Percentiles rank a stretch among this genome's conserved stretches.
Evolutionary conservation across 805 yeast genomes (phyloP).

Genomic region (Schwanniomyces vanrijiae): DNA sequence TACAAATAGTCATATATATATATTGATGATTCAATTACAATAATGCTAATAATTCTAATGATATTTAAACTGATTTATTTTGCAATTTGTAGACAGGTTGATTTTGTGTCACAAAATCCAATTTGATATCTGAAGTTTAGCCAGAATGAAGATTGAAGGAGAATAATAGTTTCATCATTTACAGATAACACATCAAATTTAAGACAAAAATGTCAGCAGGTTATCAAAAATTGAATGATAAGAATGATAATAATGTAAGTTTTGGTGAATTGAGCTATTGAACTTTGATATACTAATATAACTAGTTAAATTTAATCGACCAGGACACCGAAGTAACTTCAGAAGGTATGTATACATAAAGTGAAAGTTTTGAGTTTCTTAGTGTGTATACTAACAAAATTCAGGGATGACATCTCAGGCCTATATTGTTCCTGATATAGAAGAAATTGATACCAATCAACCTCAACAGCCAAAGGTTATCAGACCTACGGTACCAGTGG

Average conservation of each 20-base stretch:
- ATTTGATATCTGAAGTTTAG: too few species aligned
- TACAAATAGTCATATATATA: too few species aligned
- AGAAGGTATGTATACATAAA: conserved; percentile 15
- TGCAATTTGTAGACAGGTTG: background rate
- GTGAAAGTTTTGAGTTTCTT: background rate
- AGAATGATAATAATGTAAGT: background rate
- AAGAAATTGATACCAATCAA: background rate
- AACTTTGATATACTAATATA: background rate
- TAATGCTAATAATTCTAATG: too few species aligned
- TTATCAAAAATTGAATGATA: background rate
- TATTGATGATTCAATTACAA: too few species aligned
- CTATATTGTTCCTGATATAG: conserved; percentile 7
- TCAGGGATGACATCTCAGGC: conserved; percentile 9
- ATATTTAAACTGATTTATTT: too few species aligned
- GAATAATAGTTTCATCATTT: background rate
- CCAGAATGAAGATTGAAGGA: too few species aligned
- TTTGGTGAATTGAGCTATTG: background rate
- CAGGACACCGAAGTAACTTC: conserved; percentile 19
- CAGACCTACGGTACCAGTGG: conserved; percentile 27
- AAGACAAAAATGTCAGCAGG: background rate
- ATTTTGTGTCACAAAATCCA: background rate
- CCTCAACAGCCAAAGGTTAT: conserved; percentile 13
- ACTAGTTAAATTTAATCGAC: conserved; percentile 6
- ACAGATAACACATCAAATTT: background rate
- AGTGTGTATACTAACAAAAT: background rate